Conservation (phyloP, 1,139 yeast species). For the Meyerozyma sp. region DNA sequence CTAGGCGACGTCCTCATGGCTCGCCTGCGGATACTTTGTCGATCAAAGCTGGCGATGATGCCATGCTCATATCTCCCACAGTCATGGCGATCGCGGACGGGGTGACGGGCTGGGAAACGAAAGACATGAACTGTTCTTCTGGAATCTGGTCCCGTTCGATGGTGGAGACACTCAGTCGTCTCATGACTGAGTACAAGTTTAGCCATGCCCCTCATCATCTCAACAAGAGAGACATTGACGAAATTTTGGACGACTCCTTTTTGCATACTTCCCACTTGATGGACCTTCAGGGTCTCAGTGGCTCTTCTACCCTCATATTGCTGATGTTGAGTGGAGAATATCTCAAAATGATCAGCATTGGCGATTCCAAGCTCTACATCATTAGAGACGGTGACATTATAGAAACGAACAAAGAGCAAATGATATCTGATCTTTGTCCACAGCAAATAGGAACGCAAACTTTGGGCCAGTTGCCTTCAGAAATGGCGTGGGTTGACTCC, state of each 20-base stretch:
- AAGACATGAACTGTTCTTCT: conserved; percentile 36
- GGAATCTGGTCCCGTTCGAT: conserved; percentile 56
- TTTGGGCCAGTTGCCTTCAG: conserved; percentile 39
- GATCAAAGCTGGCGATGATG: conserved; percentile 56
- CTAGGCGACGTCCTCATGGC: conserved; percentile 49
- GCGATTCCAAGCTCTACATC: conserved; percentile 49
- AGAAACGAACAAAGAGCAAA: conserved; percentile 43
- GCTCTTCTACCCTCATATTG: conserved; percentile 49
- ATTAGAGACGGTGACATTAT: conserved; percentile 45
- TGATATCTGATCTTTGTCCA: conserved; percentile 46
- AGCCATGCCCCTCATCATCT: conserved; percentile 40
- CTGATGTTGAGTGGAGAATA: conserved; percentile 48
- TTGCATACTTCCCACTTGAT: conserved; percentile 48
- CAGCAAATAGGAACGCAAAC: conserved; percentile 55
- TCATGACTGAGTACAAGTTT: conserved; percentile 43
- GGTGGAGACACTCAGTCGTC: conserved; percentile 47
- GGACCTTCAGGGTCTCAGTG: conserved; percentile 46
- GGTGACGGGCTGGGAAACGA: conserved; percentile 55
- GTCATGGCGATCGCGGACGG: conserved; percentile 59
- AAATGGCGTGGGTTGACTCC: conserved; percentile 45
- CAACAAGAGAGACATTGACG: conserved; percentile 39
- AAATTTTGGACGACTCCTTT: conserved; percentile 47
- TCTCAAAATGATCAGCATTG: conserved; percentile 48
- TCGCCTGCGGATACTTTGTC: conserved; percentile 51
- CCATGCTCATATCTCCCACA: conserved; percentile 54